Evolutionary conservation across 305 asterid species (phyloP).

Genomic region (Fraxinus velutina): DNA sequence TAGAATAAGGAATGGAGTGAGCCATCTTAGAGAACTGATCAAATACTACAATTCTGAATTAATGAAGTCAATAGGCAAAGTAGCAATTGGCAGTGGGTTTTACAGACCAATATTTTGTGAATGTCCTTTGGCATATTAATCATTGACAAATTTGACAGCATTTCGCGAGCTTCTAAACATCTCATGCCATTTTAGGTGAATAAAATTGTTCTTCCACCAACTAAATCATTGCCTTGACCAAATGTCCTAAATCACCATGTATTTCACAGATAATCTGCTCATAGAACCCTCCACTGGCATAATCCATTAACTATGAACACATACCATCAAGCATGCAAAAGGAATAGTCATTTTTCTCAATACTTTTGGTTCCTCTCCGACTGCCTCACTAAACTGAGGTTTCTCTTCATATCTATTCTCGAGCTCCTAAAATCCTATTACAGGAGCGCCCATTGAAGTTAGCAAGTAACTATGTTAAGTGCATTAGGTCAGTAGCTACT

Average conservation of each 20-base stretch:
- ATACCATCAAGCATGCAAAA: neutral
- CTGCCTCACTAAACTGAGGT: neutral
- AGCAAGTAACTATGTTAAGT: neutral
- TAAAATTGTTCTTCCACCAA: neutral
- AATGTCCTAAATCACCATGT: neutral
- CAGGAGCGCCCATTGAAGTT: neutral
- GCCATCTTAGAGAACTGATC: neutral
- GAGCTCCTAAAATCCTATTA: neutral
- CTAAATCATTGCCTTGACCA: neutral
- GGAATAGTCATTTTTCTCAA: neutral
- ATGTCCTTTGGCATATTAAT: neutral
- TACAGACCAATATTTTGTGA: neutral
- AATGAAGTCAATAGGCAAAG: neutral
- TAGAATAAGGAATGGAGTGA: neutral
- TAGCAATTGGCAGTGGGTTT: neutral
- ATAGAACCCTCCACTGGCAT: neutral
- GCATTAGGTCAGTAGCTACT: neutral
- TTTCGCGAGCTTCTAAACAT: neutral
- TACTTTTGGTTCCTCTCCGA: neutral
- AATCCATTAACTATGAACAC: neutral
- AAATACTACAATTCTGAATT: neutral
- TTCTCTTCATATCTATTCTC: neutral
- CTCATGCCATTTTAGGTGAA: neutral
- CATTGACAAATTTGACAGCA: neutral
- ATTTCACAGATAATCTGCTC: neutral